Percentiles rank a stretch among this genome's conserved stretches.
These are phyloP conservation scores for Pseudonectria foliicola DNA, from an alignment of 2,329 filamentous ascomycete species.

Conservation along the genomic window DNA sequence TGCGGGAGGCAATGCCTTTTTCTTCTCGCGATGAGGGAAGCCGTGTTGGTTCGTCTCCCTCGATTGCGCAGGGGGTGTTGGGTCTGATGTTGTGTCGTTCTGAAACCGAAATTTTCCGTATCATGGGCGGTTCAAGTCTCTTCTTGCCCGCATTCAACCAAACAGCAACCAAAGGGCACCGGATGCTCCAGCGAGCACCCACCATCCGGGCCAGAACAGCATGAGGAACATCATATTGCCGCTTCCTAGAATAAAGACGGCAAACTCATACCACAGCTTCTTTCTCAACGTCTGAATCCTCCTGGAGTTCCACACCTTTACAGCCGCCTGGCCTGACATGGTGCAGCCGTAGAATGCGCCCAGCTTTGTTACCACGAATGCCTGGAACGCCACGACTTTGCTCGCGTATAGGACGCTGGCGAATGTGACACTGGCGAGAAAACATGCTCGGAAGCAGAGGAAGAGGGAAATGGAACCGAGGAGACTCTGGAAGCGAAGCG, in stretches of 20 bases:
- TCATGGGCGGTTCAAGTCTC: too few relatives aligned
- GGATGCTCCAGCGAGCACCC: conserved; percentile 33
- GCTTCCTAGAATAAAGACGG: conserved; percentile 42
- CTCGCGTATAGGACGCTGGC: conserved; percentile 16
- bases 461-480: conserved; percentile 25
- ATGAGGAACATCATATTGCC: conserved; percentile 42
- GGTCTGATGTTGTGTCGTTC: conserved; percentile 1
- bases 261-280: conserved; percentile 46
- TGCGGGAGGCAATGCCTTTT: conserved; percentile 84
- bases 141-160: conserved; percentile 21
- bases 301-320: conserved; percentile 32
- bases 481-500: conserved; percentile 29
- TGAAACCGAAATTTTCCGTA: conserved; percentile 3
- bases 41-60: conserved; percentile 1
- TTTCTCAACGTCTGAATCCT: conserved; percentile 32
- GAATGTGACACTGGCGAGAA: conserved; percentile 23
- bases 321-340: conserved; percentile 22
- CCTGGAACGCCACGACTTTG: conserved; percentile 19
- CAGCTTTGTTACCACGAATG: conserved; percentile 22
- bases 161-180: conserved; percentile 28
- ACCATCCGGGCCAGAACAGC: conserved; percentile 53
- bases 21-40: conserved; percentile 52
- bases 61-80: conserved; percentile 1
- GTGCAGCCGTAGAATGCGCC: conserved; percentile 23
- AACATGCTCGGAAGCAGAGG: conserved; percentile 24